Evolutionary conservation across 108 stramenopile genomes (phyloP), one percentile per base, ranked within the genome.

Genomic region (Nannochloropsis gaditana): DNA sequence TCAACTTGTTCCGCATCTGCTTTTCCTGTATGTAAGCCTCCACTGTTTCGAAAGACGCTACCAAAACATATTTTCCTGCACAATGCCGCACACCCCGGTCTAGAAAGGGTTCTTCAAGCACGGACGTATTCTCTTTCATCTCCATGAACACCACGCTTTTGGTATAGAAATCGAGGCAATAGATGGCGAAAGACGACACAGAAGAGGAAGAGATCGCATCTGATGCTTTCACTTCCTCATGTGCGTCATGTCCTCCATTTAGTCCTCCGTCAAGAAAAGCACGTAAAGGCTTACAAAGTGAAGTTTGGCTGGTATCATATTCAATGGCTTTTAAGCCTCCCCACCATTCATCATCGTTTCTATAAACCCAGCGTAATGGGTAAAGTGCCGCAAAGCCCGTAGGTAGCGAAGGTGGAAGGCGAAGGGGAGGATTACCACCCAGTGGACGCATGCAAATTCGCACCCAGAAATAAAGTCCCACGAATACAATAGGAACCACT

Each of bases 101-200:
- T n/a, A 73, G 15, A 6, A 73, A 73, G 6, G 59, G 59, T 6
- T 73, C 59, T n/a, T 73, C 59, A 4, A 73, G n/a, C 59, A 73
- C 15, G n/a, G 15, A n/a, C 59, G 59, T n/a, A 15, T n/a, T 2
- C 8, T 15, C 19, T n/a, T 73, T n/a, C 59, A 73, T 73, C 59
- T 73, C 59, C 59, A 73, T 73, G 59, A 73, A 73, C 59, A 73
- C 59, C 59, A 73, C 59, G n/a, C 59, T 73, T 73, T 73, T 15
- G 19, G 59, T 73, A 15, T 73, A 2, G 6, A 73, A 73, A 73
- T 73, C 59, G 19, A 73, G 59, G 59, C 59, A 73, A n/a, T 73
- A 73, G n/a, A 73, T 73, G 2, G n/a, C n/a, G n/a, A 73, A 73
- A n/a, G 59, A 73, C 4, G 5, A 73, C 2, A n/a, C 19, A n/a